A percentile compares a stretch with the other conserved stretches of the same genome.
Conservation (phyloP, 495 filamentous ascomycete genomes). For the Usnea hakonensis region DNA sequence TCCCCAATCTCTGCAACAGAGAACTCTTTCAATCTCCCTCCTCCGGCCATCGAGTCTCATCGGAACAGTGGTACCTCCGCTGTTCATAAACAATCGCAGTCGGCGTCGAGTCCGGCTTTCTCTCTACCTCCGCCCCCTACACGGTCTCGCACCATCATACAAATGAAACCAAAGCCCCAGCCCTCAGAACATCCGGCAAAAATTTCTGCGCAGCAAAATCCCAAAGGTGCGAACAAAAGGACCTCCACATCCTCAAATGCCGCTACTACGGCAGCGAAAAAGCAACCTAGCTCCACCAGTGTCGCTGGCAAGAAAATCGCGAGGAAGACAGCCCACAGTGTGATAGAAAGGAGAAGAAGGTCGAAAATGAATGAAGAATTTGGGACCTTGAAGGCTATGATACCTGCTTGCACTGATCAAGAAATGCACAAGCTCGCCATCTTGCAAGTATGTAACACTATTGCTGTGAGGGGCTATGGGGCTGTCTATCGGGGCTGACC, state of each 20-base stretch:
- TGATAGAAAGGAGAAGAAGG: conserved; percentile 83
- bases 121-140: conserved; percentile 87
- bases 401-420: conserved; percentile 80
- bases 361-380: conserved; percentile 99
- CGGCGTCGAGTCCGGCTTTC: conserved; percentile 52
- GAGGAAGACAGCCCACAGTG: conserved; percentile 88
- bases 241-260: conserved; percentile 19
- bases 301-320: conserved; percentile 86
- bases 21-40: conserved; percentile 68
- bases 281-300: conserved; percentile 58
- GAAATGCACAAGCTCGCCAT: conserved; percentile 99
- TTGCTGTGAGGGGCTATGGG: not conserved
- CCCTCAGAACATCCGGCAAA: conserved; percentile 27
- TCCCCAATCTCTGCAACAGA: conserved; percentile 45
- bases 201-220: conserved; percentile 3
- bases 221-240: conserved; percentile 24
- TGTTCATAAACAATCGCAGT: conserved; percentile 42
- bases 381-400: conserved; percentile 85
- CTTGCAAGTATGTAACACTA: conserved; percentile 59
- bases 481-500: conserved; percentile 2
- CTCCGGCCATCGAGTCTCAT: conserved; percentile 59
- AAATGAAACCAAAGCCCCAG: conserved; percentile 67
- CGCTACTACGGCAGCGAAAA: conserved; percentile 41
- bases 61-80: conserved; percentile 29
- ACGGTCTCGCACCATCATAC: conserved; percentile 89